Conservation (phyloP, 1,284 basidiomycete genomes). For the Sphagnurus paluster region DNA sequence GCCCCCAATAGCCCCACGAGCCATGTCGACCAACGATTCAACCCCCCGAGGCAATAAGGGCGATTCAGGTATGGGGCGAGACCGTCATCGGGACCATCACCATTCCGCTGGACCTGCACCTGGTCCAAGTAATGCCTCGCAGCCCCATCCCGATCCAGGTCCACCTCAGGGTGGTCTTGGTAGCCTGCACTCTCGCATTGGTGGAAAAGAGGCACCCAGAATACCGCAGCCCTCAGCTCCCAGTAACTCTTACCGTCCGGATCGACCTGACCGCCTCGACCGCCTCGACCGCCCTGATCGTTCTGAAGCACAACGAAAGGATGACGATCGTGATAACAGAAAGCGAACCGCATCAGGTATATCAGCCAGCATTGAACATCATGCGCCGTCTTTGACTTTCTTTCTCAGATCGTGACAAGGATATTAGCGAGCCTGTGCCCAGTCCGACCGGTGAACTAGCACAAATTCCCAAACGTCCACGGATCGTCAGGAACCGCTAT, state of each 20-base stretch:
- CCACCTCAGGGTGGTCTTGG: slow-evolving; percentile 24
- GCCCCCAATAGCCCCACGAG: slow-evolving; percentile 64
- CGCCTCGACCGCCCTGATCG: too few relatives aligned
- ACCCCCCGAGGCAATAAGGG: slow-evolving; percentile 38
- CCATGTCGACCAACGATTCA: slow-evolving; percentile 53
- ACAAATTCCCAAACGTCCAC: slow-evolving; percentile 46
- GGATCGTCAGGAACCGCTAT: slow-evolving; percentile 40
- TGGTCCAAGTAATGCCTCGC: slow-evolving; percentile 20
- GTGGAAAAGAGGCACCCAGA: slow-evolving; percentile 52
- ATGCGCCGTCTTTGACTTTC: slow-evolving; percentile 6
- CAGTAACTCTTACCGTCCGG: slow-evolving; percentile 41
- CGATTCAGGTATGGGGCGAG: slow-evolving; percentile 34
- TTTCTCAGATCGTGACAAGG: slow-evolving; percentile 52
- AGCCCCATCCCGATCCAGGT: slow-evolving; percentile 24
- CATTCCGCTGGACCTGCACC: slow-evolving; percentile 26
- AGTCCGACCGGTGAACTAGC: slow-evolving; percentile 26
- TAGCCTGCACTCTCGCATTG: slow-evolving; percentile 68
- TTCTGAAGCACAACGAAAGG: slow-evolving; percentile 41
- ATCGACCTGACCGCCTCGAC: too few relatives aligned
- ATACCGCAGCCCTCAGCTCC: slow-evolving; percentile 37
- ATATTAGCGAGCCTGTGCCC: slow-evolving; percentile 30
- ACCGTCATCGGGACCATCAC: slow-evolving; percentile 38
- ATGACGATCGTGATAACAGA: slow-evolving; percentile 67
- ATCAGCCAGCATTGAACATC: slow-evolving; percentile 24
- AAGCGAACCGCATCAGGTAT: slow-evolving; percentile 70